Base-by-base conservation (phyloP, 176 grass and related monocot genomes). In the Lolium multiflorum region DNA sequence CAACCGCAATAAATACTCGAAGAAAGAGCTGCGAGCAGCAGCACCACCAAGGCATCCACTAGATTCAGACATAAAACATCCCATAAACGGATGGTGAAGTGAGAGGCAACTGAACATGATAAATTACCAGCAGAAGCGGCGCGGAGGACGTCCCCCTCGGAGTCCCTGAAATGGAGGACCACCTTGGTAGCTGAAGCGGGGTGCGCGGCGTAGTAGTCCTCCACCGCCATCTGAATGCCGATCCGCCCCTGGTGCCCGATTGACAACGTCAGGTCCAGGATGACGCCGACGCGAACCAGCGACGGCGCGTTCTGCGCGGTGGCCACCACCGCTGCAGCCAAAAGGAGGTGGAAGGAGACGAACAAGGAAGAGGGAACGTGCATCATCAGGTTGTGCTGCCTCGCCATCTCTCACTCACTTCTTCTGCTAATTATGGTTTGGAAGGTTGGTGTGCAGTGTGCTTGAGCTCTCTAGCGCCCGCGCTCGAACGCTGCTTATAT, bases 151-250 rank as follows among this genome's bases (percentile, higher is more conserved):
- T 84, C 75, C 3, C 41, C 22, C n/a, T 3, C 25, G 3, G 92
- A 92, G 81, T 94, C 81, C 50, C 64, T 67, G 18, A 85, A 85
- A 41, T 67, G 26, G 13, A 88, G 88, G 21, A 9, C 57, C 37
- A 92, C 18, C 65, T 84, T 85, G 15, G 90, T 49, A 28, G 25
- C 20, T 82, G 83, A 88, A 3, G 20, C 52, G 0, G 84, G 63
- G 62, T 52, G 21, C n/a, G 22, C 51, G 20, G 84, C 87, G 84
- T 94, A 94, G 77, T 92, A 94, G 47, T 94, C 90, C 21, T 92
- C 90, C 61, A 88, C 21, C 7, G 92, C 83, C 92, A 94, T 88
- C 60, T 43, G 28, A 51, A 92, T 83, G 63, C 69, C 86, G 2
- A 70, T 68, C 58, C 60, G 66, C 75, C 70, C 35, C 76, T 80